These are phyloP conservation scores for Sporothrix curviconia DNA, from an alignment of 2,329 filamentous ascomycete species.

Conservation along the genomic window DNA sequence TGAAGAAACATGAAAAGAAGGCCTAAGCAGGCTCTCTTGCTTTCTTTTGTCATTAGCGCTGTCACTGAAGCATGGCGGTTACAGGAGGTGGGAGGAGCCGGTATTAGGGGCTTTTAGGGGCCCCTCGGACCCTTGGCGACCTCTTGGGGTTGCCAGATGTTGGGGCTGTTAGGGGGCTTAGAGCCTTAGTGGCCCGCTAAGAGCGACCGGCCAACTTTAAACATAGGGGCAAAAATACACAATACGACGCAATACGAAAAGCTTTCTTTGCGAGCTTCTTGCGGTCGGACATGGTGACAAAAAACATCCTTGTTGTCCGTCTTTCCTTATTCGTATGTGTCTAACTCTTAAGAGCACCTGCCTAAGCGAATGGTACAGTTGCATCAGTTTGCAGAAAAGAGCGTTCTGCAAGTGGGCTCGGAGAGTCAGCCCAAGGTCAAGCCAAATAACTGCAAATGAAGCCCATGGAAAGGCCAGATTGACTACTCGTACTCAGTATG, in stretches of 20 bases:
- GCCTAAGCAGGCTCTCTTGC: not conserved
- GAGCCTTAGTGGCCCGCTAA: slow-evolving; percentile 2
- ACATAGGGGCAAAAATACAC: not conserved
- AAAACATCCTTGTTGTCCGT: not conserved
- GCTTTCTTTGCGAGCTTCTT: not conserved
- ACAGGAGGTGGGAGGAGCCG: slow-evolving; percentile 5
- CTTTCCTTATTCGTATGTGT: not conserved
- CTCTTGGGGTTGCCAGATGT: too few species aligned
- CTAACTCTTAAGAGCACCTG: not conserved
- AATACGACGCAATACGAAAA: not conserved
- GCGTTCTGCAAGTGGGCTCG: too few species aligned
- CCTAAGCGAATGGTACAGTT: slow-evolving; percentile 8
- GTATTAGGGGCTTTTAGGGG: not conserved
- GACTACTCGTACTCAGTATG: too few species aligned
- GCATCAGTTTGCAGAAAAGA: not conserved
- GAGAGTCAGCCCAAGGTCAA: too few species aligned
- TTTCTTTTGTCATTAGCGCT: not conserved
- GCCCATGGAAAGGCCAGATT: too few species aligned
- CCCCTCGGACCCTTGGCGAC: not conserved
- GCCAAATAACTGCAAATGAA: too few species aligned
- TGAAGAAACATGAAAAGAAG: not conserved
- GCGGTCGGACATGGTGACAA: not conserved
- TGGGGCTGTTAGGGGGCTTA: not conserved
- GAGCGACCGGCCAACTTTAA: not conserved
- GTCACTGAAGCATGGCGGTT: not conserved